phyloP scores from a whole-genome alignment of 2,329 filamentous ascomycete species.

The Cyphellophora attinorum region DNA sequence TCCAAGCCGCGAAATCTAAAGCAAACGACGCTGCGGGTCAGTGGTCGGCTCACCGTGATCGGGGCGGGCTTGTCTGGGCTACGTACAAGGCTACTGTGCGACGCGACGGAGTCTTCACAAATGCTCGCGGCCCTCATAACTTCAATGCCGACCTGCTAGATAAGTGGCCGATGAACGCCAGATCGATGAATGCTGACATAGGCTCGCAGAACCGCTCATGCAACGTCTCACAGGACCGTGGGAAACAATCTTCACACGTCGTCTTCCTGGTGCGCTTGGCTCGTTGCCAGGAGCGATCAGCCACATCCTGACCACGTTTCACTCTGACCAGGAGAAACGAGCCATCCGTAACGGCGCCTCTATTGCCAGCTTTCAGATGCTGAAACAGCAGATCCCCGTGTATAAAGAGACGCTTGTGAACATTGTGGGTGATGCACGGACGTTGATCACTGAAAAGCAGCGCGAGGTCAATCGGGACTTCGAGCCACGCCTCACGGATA shows the following conservation, averaged over 20 bases:
- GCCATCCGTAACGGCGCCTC: conserved; percentile 29
- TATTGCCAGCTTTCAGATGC: conserved; percentile 19
- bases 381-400: conserved; percentile 31
- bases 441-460: conserved; percentile 35
- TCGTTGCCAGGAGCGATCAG: conserved; percentile 21
- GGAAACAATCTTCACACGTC: conserved; percentile 23
- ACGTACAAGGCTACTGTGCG: conserved; percentile 51
- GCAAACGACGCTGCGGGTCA: conserved; percentile 25
- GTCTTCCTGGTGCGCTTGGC: conserved; percentile 7
- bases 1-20: conserved; percentile 14
- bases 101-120: conserved; percentile 38
- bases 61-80: conserved; percentile 40
- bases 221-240: conserved; percentile 29
- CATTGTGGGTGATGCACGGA: conserved; percentile 23
- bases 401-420: conserved; percentile 33
- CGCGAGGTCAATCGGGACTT: conserved; percentile 47
- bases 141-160: conserved; percentile 20
- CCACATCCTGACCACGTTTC: conserved; percentile 5
- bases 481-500: conserved; percentile 34
- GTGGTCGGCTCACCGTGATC: conserved; percentile 30
- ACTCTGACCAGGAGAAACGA: conserved; percentile 28
- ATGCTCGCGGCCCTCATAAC: conserved; percentile 26
- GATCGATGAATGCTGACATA: no score
- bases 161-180: no score
- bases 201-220: conserved; percentile 22